Evolutionary conservation across 257 asterid genomes (phyloP), one percentile per base, ranked within the genome.

Genomic region (Anisodus tanguticus): DNA sequence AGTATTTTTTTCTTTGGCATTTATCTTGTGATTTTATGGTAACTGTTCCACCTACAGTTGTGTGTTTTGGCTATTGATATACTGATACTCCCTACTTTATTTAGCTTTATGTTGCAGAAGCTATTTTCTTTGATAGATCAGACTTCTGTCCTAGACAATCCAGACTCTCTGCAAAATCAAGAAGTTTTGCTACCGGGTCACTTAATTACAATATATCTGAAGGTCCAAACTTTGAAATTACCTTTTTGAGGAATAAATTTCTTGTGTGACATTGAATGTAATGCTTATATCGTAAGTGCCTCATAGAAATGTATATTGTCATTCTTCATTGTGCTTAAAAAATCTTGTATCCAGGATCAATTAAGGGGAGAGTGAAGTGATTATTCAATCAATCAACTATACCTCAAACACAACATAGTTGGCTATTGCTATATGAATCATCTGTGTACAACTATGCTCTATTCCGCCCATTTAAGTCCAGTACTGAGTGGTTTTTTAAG

Each of bases 131-230:
- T 97, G 3, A 92, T 93, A 83, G 99, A 97, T 90, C 97, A 94
- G 89, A 97, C 98, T 84, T 97, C 99, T 79, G 91, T 92, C 66
- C 97, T 91, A 5, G 99, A 97, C 90, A 97, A 97, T 64, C 92
- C 97, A 70, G 99, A 97, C 90, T 87, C 99, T 39, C 87, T 97
- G 86, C 99, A 97, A 90, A 92, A 97, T 88, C 99, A 97, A 79
- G 98, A 97, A 92, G 96, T 93, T 85, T 78, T 97, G 88, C 87
- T 97, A 84, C 99, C 98, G 80, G 99, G 99, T 79, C 99, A 97
- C 88, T 89, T 97, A 85, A 92, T 97, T 70, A 93, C 95, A 80
- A 91, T 97, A 83, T 95, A 93, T 89, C 93, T 95, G 83, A 97
- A 97, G 99, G 99, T 97, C 83, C 74, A 71, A 70, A 72, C 37